Percentiles rank a stretch among this genome's conserved stretches.
These are phyloP conservation scores for Tuctoria greenei DNA, from an alignment of 176 grass and related monocot species.

Conservation along the genomic window DNA sequence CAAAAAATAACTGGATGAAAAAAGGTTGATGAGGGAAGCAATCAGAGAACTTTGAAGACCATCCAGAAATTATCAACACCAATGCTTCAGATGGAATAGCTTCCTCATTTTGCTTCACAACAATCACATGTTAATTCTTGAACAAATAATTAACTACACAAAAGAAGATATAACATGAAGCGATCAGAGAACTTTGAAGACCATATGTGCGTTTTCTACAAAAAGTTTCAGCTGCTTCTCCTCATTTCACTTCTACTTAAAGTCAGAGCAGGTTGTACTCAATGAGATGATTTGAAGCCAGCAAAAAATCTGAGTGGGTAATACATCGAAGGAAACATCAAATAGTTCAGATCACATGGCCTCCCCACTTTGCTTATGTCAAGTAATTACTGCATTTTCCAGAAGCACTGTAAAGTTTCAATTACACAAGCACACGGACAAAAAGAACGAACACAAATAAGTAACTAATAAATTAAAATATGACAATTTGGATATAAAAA, in stretches of 20 bases:
- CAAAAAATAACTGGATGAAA: no score
- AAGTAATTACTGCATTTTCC: not conserved
- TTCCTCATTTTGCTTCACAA: slow-evolving; percentile 26
- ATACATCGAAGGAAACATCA: not conserved
- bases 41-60: slow-evolving; percentile 52
- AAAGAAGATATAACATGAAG: not conserved
- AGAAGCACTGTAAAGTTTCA: not conserved
- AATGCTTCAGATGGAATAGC: slow-evolving; percentile 10
- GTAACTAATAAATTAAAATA: not conserved
- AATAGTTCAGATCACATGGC: not conserved
- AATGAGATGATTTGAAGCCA: not conserved
- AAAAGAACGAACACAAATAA: not conserved
- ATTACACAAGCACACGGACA: not conserved
- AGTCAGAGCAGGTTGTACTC: not conserved
- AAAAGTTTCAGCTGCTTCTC: slow-evolving; percentile 39
- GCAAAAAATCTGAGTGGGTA: not conserved
- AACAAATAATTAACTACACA: not conserved
- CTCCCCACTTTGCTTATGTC: not conserved
- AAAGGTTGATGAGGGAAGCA: not conserved
- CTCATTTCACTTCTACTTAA: slow-evolving; percentile 40
- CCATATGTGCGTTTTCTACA: slow-evolving; percentile 33
- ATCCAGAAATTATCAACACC: slow-evolving; percentile 17
- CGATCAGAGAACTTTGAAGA: slow-evolving; percentile 75
- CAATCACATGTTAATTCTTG: not conserved
- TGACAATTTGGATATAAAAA: not conserved